phyloP scores from a whole-genome alignment of 2,329 filamentous ascomycete species.

The Aspergillaceae sp. region DNA sequence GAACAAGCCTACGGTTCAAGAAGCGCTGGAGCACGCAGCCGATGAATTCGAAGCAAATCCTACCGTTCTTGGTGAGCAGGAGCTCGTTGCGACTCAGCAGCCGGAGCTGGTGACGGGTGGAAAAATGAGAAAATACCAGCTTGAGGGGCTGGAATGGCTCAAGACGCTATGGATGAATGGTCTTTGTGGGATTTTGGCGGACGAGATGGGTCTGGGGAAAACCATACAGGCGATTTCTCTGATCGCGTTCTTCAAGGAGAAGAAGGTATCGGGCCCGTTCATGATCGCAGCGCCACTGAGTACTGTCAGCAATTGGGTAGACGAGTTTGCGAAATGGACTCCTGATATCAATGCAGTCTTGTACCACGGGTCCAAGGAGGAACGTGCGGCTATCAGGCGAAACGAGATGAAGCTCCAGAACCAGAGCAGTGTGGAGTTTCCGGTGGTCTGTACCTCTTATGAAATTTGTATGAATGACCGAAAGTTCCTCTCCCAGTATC shows the following conservation, averaged over 20 bases:
- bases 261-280: conserved; percentile 81
- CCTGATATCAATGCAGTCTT: conserved; percentile 79
- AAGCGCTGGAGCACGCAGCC: conserved; percentile 51
- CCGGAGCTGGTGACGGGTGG: conserved; percentile 78
- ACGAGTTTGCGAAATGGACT: conserved; percentile 86
- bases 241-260: conserved; percentile 77
- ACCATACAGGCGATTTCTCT: conserved; percentile 86
- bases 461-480: conserved; percentile 92
- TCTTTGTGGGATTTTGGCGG: conserved; percentile 81
- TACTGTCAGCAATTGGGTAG: conserved; percentile 90
- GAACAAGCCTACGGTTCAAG: conserved; percentile 46
- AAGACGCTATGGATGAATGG: conserved; percentile 75
- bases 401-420: conserved; percentile 59
- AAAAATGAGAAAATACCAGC: conserved; percentile 85
- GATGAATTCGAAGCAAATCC: conserved; percentile 51
- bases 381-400: conserved; percentile 66
- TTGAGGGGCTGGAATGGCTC: conserved; percentile 94
- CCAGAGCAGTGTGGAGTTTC: conserved; percentile 64
- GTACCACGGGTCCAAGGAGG: conserved; percentile 76
- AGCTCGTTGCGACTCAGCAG: conserved; percentile 73
- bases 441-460: conserved; percentile 88
- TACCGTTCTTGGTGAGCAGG: conserved; percentile 54
- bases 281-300: conserved; percentile 84
- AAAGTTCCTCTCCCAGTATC: conserved; percentile 68
- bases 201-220: conserved; percentile 92